A percentile compares a stretch with the other conserved stretches of the same genome.
Evolutionary conservation across 495 filamentous ascomycete species (phyloP).

Genomic region (Penicillium macrosclerotiorum): DNA sequence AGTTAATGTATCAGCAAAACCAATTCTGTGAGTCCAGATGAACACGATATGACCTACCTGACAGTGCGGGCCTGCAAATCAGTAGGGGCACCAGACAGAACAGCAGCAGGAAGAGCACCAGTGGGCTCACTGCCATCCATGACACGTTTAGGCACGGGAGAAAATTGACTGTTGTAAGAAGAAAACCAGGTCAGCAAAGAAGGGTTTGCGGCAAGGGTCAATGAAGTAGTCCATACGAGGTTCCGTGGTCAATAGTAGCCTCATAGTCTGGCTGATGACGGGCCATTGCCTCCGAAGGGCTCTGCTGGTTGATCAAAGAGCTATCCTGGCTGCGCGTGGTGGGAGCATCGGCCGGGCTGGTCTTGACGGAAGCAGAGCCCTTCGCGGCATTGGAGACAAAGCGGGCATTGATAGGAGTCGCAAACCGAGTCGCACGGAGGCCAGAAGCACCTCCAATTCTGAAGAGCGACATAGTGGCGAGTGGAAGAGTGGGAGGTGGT

Average conservation of each 20-base stretch:
- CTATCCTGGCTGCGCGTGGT: conserved; percentile 34
- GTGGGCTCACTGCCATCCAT: conserved; percentile 89
- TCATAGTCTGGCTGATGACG: conserved; percentile 77
- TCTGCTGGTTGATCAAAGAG: conserved; percentile 54
- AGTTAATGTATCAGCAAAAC: conserved; percentile 20
- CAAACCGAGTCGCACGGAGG: conserved; percentile 35
- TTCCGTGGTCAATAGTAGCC: conserved; percentile 72
- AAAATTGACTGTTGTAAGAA: conserved; percentile 63
- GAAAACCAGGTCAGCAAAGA: conserved; percentile 22
- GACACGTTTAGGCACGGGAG: conserved; percentile 80
- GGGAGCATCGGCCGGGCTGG: conserved; percentile 42
- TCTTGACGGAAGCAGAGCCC: conserved; percentile 33
- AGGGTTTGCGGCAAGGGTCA: conserved; percentile 1
- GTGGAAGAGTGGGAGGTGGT: conserved; percentile 21
- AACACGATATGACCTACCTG: conserved; percentile 61
- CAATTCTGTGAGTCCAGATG: not conserved
- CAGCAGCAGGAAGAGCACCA: conserved; percentile 70
- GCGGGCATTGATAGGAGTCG: conserved; percentile 35
- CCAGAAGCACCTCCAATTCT: conserved; percentile 40
- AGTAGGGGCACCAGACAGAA: conserved; percentile 87
- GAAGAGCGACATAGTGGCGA: conserved; percentile 44
- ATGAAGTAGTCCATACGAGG: conserved; percentile 60
- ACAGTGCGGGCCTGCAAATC: conserved; percentile 92
- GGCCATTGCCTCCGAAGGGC: conserved; percentile 46
- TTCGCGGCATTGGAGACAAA: conserved; percentile 30